Percentiles rank a stretch among this genome's conserved stretches.
These are phyloP conservation scores for Fraxinus sp. DNA, from an alignment of 305 asterid genomes.

Conservation along the genomic window DNA sequence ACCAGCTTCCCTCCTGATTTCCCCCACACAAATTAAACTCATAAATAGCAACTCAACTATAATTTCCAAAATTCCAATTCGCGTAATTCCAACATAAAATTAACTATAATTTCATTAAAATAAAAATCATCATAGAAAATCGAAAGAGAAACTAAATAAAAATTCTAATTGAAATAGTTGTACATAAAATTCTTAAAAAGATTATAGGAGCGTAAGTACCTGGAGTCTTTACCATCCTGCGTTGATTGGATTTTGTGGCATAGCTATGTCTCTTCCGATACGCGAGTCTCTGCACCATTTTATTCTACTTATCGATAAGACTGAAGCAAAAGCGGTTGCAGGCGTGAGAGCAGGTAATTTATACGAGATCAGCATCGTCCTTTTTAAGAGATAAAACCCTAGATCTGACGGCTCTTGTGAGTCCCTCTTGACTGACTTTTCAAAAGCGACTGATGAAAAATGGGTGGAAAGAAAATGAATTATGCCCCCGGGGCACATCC, in stretches of 20 bases:
- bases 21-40: neutral
- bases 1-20: conserved; percentile 71
- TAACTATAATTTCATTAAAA: neutral
- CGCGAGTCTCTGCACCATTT: conserved; percentile 74
- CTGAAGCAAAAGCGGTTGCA: neutral
- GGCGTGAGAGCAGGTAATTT: neutral
- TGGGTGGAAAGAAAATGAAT: too few relatives aligned
- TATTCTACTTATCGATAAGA: neutral
- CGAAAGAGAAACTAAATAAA: neutral
- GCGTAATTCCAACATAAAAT: neutral
- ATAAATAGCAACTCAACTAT: neutral
- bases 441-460: neutral
- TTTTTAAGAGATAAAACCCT: conserved; percentile 19
- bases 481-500: too few relatives aligned
- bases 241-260: conserved; percentile 81
- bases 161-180: neutral
- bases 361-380: neutral
- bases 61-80: neutral
- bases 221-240: conserved; percentile 69
- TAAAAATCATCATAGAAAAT: neutral
- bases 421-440: neutral
- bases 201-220: conserved; percentile 28
- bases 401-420: conserved; percentile 25
- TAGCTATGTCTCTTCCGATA: conserved; percentile 72
- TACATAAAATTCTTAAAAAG: neutral